Base-by-base conservation (phyloP, 805 yeast genomes). In the Clavispora asparagi region DNA sequence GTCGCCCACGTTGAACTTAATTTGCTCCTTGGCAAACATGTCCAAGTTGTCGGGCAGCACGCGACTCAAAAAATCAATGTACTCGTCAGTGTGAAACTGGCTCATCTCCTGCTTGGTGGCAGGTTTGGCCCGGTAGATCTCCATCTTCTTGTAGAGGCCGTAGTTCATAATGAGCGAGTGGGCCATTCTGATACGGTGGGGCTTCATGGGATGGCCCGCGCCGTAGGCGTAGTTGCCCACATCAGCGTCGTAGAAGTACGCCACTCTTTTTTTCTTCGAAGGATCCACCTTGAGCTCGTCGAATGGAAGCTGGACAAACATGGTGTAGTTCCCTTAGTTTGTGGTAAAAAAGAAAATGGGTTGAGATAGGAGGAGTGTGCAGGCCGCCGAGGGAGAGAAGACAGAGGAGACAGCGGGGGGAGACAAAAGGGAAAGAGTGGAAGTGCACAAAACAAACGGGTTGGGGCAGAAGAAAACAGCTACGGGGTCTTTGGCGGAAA, bases 141-240 rank as follows among this genome's bases (percentile, higher is more conserved):
- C 98, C 97, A 94, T 92, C 68, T 92, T 87, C 67, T 91, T 89
- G 72, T 94, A 91, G 44, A 94, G 77, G 1, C 97, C 98, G 65
- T 94, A 94, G 69, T 92, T 91, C 96, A 94, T 92, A 54, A 94
- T 87, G 59, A 94, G 76, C 37, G 96, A 88, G 66, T 94, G 98
- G 7, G 98, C 95, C 96, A 94, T 91, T 81, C 98, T 85, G 71
- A 94, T 90, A 62, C 99, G 82, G 66, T 92, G 97, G 23, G 99
- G 99, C 64, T 94, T 94, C 99, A 94, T 94, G 36, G 97, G 97
- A 67, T 94, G 99, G 27, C 97, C 97, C 5, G 97, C 94, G 47
- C 98, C 98, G 63, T 94, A 94, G 39, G 97, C 96, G 68, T 92
- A 92, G 70, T 94, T 94, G 31, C 98, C 98, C 41, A 94, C 96